A percentile compares a stretch with the other conserved stretches of the same genome.
Conservation (phyloP, 2,329 filamentous ascomycete genomes). For the Aschersonia sp. region DNA sequence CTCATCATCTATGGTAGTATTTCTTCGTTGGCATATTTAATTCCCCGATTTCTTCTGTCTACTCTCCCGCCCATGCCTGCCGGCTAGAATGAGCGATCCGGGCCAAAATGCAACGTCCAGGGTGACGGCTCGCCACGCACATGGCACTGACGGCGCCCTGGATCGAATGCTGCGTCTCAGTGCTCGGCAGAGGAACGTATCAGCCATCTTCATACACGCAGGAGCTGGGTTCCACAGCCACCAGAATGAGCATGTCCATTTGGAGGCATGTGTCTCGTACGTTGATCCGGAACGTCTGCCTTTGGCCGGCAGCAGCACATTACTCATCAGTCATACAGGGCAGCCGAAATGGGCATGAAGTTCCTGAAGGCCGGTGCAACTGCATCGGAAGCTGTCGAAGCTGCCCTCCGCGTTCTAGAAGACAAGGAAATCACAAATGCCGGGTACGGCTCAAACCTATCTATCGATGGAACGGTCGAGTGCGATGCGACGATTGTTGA, state of each 20-base stretch:
- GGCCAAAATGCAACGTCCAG: conserved; percentile 12
- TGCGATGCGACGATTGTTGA: conserved; percentile 92
- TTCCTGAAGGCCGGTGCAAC: conserved; percentile 64
- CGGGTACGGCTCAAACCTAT: conserved; percentile 88
- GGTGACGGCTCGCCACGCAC: conserved; percentile 32
- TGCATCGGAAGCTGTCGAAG: conserved; percentile 79
- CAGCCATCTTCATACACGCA: conserved; percentile 87
- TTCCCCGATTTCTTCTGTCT: neutral
- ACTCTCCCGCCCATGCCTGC: conserved; percentile 9
- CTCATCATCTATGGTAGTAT: conserved; percentile 2
- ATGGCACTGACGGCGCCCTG: conserved; percentile 25
- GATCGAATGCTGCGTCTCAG: conserved; percentile 23
- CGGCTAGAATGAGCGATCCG: conserved; percentile 14
- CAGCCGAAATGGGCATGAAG: conserved; percentile 70
- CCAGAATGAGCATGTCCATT: conserved; percentile 71
- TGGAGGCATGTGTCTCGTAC: conserved; percentile 79
- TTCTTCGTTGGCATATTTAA: conserved; percentile 4
- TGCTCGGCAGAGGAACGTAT: conserved; percentile 24
- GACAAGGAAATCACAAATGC: conserved; percentile 94
- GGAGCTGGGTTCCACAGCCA: conserved; percentile 88
- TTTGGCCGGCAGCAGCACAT: neutral
- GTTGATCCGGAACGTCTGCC: conserved; percentile 14
- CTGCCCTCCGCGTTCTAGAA: conserved; percentile 75
- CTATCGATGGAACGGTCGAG: conserved; percentile 81
- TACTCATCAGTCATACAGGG: conserved; percentile 34